These are phyloP conservation scores for Saururus chinensis DNA, from an alignment of 164 flowering plant genomes.

Conservation along the genomic window DNA sequence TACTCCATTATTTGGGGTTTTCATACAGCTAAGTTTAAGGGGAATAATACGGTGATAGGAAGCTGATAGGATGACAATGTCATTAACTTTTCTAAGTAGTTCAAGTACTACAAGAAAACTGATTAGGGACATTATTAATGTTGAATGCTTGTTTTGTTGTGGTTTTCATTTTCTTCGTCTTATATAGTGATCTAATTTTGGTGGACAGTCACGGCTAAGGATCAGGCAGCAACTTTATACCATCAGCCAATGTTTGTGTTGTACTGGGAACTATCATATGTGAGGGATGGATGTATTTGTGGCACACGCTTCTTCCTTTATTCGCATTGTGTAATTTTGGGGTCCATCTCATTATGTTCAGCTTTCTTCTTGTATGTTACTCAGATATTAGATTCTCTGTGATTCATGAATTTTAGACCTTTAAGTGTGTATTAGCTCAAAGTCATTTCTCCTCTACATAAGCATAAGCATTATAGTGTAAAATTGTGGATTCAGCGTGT, in stretches of 20 bases:
- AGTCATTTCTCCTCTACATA: too few species aligned
- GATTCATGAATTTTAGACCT: too few species aligned
- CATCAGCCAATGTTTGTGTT: conserved; percentile 69
- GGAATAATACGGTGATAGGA: too few species aligned
- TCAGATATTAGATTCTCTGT: conserved; percentile 27
- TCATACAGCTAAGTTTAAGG: too few species aligned
- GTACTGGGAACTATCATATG: conserved; percentile 44
- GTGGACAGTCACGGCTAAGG: conserved; percentile 80
- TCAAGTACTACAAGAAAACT: neutral
- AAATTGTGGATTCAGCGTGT: too few species aligned
- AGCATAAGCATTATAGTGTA: too few species aligned
- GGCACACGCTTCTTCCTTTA: conserved; percentile 45
- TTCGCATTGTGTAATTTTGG: conserved; percentile 32
- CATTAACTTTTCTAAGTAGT: neutral
- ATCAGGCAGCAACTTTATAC: conserved; percentile 70
- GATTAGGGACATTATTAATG: too few species aligned
- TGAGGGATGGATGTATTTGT: conserved; percentile 58
- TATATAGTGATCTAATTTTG: neutral
- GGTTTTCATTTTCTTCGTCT: neutral
- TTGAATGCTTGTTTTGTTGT: neutral
- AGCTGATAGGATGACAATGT: too few species aligned
- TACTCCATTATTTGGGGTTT: too few species aligned
- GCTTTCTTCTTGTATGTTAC: conserved; percentile 39
- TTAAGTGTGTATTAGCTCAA: too few species aligned
- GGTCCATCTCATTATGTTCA: conserved; percentile 26